Base-by-base conservation (phyloP, 331 rosid genomes). In the Acacia pycnantha region DNA sequence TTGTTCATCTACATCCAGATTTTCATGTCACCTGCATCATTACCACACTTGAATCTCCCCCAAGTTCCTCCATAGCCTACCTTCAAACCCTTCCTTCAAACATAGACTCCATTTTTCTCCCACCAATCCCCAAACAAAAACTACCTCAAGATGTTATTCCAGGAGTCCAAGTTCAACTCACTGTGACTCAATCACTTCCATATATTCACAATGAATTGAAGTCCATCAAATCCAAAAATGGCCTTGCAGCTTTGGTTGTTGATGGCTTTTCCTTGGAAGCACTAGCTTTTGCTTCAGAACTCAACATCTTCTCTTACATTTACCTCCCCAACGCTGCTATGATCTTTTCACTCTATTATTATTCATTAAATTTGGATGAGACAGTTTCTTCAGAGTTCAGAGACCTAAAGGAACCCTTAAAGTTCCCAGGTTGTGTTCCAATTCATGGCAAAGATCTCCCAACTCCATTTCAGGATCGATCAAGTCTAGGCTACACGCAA, bases 361-460 rank as follows among this genome's bases (percentile, higher is more conserved):
- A 70, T 12, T 8, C 68, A 7, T 70, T 82, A 40, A 81, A 75
- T 37, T 72, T 83, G 1, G 85, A 85, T 72, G 41, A 85, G 64
- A 33, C 79, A 24, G 21, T 83, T 77, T 77, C 82, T 9, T 62
- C 69, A 5, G 83, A 82, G 54, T 78, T 47, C 33, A 50, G 41
- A 82, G 82, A 88, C 48, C 50, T 80, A 26, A 13, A 35, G 27
- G 74, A 83, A 19, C 85, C 87, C 18, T 43, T 88, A 41, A 3
- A 64, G 21, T 48, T 88, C 33, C 85, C 82, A 8, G 88, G 88
- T 18, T 88, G 87, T 76, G 74, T 85, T 1, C 86, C 89, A 9
- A 18, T 85, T 13, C 16, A 16, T 15, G 85, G 87, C 27, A 4
- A n/a, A 22, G 90, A 88, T 83, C 84, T 88, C 21, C 83, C 77